phyloP scores from a whole-genome alignment of 345 rosid species.

The Dovyalis caffra region DNA sequence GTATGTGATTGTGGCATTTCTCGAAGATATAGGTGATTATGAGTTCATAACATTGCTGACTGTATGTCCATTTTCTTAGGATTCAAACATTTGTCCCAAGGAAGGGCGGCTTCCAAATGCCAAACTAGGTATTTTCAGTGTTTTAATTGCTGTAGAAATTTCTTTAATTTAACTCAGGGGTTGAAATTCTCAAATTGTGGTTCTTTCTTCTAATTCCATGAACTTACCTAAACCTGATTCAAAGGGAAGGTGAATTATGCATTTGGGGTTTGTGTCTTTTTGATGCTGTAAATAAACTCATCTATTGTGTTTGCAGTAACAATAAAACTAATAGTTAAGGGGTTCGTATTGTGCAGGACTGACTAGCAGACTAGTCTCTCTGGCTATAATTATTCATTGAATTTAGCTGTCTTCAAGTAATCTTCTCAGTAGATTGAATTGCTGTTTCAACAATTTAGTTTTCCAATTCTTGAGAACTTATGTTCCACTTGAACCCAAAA shows the following conservation, averaged over 20 bases:
- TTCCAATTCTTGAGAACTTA: not conserved
- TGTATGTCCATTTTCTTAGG: constrained; percentile 41
- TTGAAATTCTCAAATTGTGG: not conserved
- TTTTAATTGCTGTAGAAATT: not conserved
- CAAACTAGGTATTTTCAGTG: constrained; percentile 49
- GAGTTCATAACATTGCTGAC: constrained; percentile 10
- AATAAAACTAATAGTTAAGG: not conserved
- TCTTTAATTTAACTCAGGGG: not conserved
- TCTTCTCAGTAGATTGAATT: not conserved
- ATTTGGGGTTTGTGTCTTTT: not conserved
- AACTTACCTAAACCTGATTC: not conserved
- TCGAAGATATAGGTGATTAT: constrained; percentile 13
- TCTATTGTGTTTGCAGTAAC: not conserved
- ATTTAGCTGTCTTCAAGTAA: not conserved
- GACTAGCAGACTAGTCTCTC: not conserved
- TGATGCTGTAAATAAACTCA: not conserved
- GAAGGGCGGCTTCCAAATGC: constrained; percentile 98
- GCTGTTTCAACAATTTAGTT: not conserved
- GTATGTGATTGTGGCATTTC: constrained; percentile 31
- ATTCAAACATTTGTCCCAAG: constrained; percentile 58
- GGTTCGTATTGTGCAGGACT: not conserved
- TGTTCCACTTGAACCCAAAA: not conserved
- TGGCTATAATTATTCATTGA: not conserved
- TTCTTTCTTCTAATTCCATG: not conserved
- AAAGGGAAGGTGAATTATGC: not conserved